phyloP scores from a whole-genome alignment of 495 filamentous ascomycete genomes.

The Penicillium salamii region DNA sequence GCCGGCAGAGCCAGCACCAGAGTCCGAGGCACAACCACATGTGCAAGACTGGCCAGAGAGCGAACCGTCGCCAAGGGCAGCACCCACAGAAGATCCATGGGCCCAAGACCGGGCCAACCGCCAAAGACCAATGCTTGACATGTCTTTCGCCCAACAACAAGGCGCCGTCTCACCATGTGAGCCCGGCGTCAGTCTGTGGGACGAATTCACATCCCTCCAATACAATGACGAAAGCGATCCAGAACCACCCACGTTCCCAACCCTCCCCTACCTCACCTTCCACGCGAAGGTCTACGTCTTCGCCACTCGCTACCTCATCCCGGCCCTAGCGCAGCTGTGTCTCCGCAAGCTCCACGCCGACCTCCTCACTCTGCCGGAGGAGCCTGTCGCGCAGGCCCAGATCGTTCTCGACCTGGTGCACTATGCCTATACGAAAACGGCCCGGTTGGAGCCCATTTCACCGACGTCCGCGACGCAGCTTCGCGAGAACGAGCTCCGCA shows the following conservation, averaged over 20 bases:
- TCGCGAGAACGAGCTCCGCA: conserved; percentile 44
- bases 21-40: not conserved
- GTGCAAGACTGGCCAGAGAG: not conserved
- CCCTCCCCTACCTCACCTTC: conserved; percentile 42
- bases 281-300: conserved; percentile 50
- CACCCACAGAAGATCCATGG: conserved; percentile 5
- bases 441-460: conserved; percentile 42
- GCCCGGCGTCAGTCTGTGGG: conserved; percentile 39
- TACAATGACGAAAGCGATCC: conserved; percentile 28
- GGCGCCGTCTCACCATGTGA: conserved; percentile 26
- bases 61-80: conserved; percentile 1
- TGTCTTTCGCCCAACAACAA: conserved; percentile 39
- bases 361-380: conserved; percentile 26
- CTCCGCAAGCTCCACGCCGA: conserved; percentile 42
- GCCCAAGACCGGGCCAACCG: conserved; percentile 11
- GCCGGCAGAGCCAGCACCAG: not conserved
- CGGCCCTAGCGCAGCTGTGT: conserved; percentile 42
- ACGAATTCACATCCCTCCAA: conserved; percentile 37
- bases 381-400: conserved; percentile 24
- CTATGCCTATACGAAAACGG: conserved; percentile 43
- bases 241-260: conserved; percentile 3
- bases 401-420: conserved; percentile 42
- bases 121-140: conserved; percentile 38
- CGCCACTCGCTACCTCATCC: conserved; percentile 44
- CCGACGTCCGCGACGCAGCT: conserved; percentile 44